Percentiles rank a stretch among this genome's conserved stretches.
phyloP scores from a whole-genome alignment of 768 basidiomycete species.

The Kwoniella mangroviensis region DNA sequence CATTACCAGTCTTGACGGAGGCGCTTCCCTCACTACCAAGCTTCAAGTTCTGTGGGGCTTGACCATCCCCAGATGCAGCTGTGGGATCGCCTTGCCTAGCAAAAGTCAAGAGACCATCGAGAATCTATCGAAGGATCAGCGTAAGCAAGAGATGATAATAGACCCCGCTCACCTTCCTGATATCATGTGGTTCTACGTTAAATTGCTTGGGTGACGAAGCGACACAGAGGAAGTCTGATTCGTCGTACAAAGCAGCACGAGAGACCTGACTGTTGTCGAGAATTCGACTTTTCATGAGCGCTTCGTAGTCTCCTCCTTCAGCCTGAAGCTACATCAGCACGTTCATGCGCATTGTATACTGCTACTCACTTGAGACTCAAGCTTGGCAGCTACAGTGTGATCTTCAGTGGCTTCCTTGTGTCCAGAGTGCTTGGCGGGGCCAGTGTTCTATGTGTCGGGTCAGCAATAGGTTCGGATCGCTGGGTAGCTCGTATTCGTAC shows the following conservation, averaged over 20 bases:
- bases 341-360: neutral
- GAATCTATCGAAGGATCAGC: conserved; percentile 28
- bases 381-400: conserved; percentile 25
- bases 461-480: neutral
- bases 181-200: conserved; percentile 34
- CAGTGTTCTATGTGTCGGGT: conserved; percentile 23
- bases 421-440: conserved; percentile 30
- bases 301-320: conserved; percentile 36
- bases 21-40: conserved; percentile 39
- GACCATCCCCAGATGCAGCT: conserved; percentile 34
- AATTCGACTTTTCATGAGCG: conserved; percentile 34
- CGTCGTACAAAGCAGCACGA: conserved; percentile 34
- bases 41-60: conserved; percentile 31
- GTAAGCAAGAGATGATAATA: neutral
- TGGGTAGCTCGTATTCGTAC: neutral
- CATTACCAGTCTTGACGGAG: conserved; percentile 29
- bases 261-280: conserved; percentile 31
- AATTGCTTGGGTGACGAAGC: conserved; percentile 31
- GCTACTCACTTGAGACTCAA: conserved; percentile 19
- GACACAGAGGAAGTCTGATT: conserved; percentile 37
- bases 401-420: conserved; percentile 41
- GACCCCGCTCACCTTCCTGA: conserved; percentile 33
- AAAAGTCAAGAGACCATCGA: conserved; percentile 40
- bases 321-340: conserved; percentile 7
- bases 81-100: conserved; percentile 39